Conservation (phyloP, 768 basidiomycete species). For the Amanita thiersii region DNA sequence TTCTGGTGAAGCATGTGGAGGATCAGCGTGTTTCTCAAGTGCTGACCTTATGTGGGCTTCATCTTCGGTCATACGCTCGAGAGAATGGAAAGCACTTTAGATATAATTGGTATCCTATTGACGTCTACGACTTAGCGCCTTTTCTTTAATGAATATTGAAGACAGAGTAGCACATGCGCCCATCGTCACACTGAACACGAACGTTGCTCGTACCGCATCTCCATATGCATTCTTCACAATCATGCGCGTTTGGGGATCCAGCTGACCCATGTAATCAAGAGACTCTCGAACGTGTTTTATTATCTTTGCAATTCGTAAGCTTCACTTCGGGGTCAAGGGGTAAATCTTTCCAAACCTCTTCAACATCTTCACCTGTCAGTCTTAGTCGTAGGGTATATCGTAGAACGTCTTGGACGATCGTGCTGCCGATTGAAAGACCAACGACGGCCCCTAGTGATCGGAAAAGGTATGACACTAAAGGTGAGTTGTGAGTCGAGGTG, state of each 20-base stretch:
- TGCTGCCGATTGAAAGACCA: constrained; percentile 48
- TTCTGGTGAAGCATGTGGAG: too few relatives aligned
- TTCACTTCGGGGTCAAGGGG: neutral
- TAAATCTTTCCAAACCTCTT: constrained; percentile 34
- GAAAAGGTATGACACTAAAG: constrained; percentile 57
- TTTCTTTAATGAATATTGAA: constrained; percentile 47
- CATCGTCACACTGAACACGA: constrained; percentile 38
- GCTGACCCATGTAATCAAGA: constrained; percentile 34
- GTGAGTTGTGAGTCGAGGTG: neutral
- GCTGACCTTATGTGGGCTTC: too few relatives aligned
- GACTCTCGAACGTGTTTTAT: constrained; percentile 42
- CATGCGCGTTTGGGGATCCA: constrained; percentile 27
- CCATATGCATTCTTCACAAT: constrained; percentile 34
- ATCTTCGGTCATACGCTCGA: too few relatives aligned
- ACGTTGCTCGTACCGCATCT: constrained; percentile 36
- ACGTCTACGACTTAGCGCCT: constrained; percentile 19
- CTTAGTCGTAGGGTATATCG: constrained; percentile 31
- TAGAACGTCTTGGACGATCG: constrained; percentile 45
- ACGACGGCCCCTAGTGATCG: constrained; percentile 54
- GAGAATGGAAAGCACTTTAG: neutral
- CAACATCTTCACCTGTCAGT: constrained; percentile 36
- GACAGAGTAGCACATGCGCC: constrained; percentile 32
- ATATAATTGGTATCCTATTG: neutral
- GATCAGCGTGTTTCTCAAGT: too few relatives aligned
- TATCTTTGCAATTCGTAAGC: constrained; percentile 23